Evolutionary conservation across 225 moss, liverwort and hornwort species (phyloP), one percentile per base, ranked within the genome.

Genomic region (Climacium dendroides): DNA sequence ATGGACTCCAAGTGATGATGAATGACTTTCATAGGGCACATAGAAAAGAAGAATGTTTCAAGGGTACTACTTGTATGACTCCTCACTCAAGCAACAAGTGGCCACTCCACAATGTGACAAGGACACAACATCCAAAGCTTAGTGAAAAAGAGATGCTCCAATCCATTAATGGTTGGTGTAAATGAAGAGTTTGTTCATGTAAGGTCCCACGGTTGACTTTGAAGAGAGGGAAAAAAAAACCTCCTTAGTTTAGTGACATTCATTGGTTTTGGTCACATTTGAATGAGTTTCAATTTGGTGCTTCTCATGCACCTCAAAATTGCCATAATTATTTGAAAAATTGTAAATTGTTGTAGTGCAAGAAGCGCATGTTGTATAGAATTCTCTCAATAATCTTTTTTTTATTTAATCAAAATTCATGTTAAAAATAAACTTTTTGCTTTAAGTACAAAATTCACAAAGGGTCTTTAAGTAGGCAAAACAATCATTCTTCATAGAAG

Each of bases 121-220:
- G 6, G 45, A 30, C 14, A 30, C 43, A 59, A 79, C 20, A 43
- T 20, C 6, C 13, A 60, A 60, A 19, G 14, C 9, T 60, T 3
- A 32, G 15, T 79, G 4, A 30, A 60, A 14, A 76, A 15, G 80
- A 32, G 2, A 39, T 3, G 2, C 19, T 55, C 4, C 19, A 79
- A 78, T 39, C 54, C n/a, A 25, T 13, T 35, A 9, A 35, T 75
- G 0, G 8, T 35, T 5, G 35, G 9, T 1, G 0, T 22, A 75
- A 22, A 34, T 22, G 4, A 76, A 54, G 54, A 35, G n/a, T n/a
- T 9, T n/a, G 9, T 53, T 15, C 6, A n/a, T 1, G 0, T 0
- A 35, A 76, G 15, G 24, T 54, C n/a, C 24, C 0, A 53, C 0
- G 2, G 4, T 53, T 76, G 54, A 76, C 4, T 54, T 1, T 0